Evolutionary conservation across 1,139 yeast species (phyloP).

Genomic region (Meyerozyma guilliermondii): DNA sequence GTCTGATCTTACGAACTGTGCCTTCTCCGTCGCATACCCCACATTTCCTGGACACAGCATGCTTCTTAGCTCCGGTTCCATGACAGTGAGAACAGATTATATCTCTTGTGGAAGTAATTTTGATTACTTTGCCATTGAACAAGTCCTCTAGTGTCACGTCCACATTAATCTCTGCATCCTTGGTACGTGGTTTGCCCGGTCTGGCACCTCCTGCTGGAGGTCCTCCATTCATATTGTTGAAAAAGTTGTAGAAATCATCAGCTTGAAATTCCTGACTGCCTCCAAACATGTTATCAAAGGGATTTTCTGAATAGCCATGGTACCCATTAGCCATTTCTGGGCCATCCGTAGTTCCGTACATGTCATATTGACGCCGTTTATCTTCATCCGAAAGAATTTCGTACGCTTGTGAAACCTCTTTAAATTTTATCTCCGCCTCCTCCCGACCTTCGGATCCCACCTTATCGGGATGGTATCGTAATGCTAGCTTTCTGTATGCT

Average conservation of each 20-base stretch:
- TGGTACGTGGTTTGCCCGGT: constrained; percentile 34
- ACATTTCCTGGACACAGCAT: constrained; percentile 57
- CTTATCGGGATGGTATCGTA: constrained; percentile 78
- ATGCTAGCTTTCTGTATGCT: constrained; percentile 73
- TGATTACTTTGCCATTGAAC: constrained; percentile 75
- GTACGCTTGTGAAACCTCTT: constrained; percentile 73
- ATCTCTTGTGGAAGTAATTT: constrained; percentile 70
- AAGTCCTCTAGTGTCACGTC: constrained; percentile 70
- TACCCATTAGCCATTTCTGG: constrained; percentile 12
- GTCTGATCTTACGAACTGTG: constrained; percentile 48
- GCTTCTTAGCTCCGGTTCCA: constrained; percentile 68
- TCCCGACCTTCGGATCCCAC: constrained; percentile 61
- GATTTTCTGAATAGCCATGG: constrained; percentile 21
- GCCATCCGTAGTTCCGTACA: constrained; percentile 47
- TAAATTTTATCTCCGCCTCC: constrained; percentile 66
- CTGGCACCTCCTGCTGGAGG: constrained; percentile 14
- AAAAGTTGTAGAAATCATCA: constrained; percentile 71
- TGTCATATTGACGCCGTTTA: constrained; percentile 52
- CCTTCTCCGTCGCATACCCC: constrained; percentile 74
- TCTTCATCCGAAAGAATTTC: constrained; percentile 65
- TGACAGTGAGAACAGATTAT: constrained; percentile 65
- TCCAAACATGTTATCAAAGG: constrained; percentile 36
- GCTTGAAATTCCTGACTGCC: constrained; percentile 40
- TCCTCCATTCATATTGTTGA: constrained; percentile 39
- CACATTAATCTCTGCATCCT: constrained; percentile 62